Evolutionary conservation across 2,329 filamentous ascomycete species (phyloP).

Genomic region (Orbilia blumenaviensis): DNA sequence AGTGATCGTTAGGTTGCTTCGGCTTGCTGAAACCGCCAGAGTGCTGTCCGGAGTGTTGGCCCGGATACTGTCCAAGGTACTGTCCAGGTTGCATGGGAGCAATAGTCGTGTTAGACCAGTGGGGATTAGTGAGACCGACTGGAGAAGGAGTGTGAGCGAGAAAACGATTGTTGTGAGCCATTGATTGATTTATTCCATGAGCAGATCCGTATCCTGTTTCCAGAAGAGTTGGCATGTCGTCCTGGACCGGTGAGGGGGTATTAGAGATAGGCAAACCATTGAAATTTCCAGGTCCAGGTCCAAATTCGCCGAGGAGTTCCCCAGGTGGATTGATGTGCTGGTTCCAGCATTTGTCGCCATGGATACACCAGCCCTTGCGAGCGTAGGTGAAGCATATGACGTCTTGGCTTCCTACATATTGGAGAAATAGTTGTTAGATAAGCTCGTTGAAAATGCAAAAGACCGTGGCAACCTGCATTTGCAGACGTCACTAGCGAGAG

Average conservation of each 20-base stretch:
- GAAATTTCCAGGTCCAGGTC: not conserved
- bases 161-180: not conserved
- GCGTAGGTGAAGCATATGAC: slow-evolving; percentile 51
- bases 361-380: slow-evolving; percentile 52
- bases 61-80: not conserved
- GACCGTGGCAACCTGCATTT: not conserved
- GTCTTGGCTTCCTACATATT: slow-evolving; percentile 41
- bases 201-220: slow-evolving; percentile 34
- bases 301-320: slow-evolving; percentile 2
- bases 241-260: slow-evolving; percentile 42
- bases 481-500: not conserved
- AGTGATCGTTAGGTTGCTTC: slow-evolving; percentile 4
- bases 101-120: slow-evolving; percentile 33
- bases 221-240: slow-evolving; percentile 41
- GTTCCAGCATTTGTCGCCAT: slow-evolving; percentile 51
- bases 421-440: not conserved
- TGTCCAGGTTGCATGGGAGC: not conserved
- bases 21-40: not conserved
- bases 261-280: slow-evolving; percentile 42
- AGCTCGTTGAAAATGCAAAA: not conserved
- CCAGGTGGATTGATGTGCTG: slow-evolving; percentile 39
- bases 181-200: not conserved
- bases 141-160: slow-evolving; percentile 2
- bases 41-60: not conserved
- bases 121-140: not conserved